Evolutionary conservation across 192 early-diverging fungal genomes (phyloP).

Genomic region (Blastocladiella britannica): DNA sequence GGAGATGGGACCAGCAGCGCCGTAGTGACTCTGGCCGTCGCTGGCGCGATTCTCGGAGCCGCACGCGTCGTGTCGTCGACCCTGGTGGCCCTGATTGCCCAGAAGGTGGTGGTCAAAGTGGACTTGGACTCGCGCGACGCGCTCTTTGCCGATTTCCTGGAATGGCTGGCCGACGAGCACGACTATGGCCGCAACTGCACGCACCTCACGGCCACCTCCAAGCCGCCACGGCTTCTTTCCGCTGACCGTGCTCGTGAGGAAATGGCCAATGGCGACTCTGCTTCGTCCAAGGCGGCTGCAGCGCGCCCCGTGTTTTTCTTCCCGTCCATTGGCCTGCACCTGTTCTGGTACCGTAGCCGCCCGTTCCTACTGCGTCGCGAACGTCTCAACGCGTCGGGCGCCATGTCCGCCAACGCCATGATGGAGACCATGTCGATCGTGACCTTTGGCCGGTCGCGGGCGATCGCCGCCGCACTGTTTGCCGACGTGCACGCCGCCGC

Average conservation of each 20-base stretch:
- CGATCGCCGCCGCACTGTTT: conserved; percentile 10
- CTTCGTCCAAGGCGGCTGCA: conserved; percentile 1
- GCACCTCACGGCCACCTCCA: conserved; percentile 5
- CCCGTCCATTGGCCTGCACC: conserved; percentile 12
- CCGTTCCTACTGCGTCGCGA: conserved; percentile 7
- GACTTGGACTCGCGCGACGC: conserved; percentile 7
- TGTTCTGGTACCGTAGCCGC: conserved; percentile 9
- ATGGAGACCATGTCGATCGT: conserved; percentile 7
- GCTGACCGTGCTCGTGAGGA: conserved; percentile 3
- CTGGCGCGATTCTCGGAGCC: no score
- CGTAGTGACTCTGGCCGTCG: no score
- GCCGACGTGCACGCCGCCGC: conserved; percentile 10
- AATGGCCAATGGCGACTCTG: background rate
- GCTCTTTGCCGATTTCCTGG: conserved; percentile 6
- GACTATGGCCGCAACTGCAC: conserved; percentile 3
- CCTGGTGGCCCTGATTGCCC: background rate
- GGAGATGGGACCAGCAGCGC: no score
- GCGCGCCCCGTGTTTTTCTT: conserved; percentile 9
- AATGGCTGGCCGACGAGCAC: conserved; percentile 10
- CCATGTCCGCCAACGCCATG: background rate
- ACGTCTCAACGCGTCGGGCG: background rate
- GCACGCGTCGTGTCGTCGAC: no score
- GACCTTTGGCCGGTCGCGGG: conserved; percentile 6
- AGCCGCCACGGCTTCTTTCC: no score
- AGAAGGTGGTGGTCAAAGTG: conserved; percentile 3